Percentiles rank a stretch among this genome's conserved stretches.
These are phyloP conservation scores for Bipolaris oryzae DNA, from an alignment of 2,329 filamentous ascomycete species.

Conservation along the genomic window DNA sequence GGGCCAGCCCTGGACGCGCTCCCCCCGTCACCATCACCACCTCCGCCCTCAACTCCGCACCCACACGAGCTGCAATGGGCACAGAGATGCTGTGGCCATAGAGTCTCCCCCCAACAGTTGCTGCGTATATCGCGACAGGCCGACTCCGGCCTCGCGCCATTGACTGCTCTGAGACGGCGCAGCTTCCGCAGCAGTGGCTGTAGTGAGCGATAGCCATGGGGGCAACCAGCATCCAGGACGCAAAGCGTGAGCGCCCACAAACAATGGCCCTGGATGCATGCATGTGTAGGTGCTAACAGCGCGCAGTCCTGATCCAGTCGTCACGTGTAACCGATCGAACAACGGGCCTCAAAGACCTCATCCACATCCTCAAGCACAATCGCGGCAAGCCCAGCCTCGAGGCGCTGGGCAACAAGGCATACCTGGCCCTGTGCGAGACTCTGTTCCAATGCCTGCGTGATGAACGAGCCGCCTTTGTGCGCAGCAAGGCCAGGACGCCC, in stretches of 20 bases:
- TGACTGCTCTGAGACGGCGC: conserved; percentile 11
- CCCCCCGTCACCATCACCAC: conserved; percentile 12
- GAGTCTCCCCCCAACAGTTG: background rate
- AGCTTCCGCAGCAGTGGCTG: background rate
- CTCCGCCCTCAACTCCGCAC: conserved; percentile 29
- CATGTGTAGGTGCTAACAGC: conserved; percentile 15
- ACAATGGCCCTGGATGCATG: background rate
- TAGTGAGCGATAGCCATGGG: conserved; percentile 31
- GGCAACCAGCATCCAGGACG: conserved; percentile 44
- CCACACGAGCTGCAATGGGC: background rate
- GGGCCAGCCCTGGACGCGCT: conserved; percentile 11
- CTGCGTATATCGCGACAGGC: background rate
- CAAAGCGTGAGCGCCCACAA: conserved; percentile 34
- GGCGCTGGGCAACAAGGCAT: conserved; percentile 74
- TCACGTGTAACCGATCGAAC: conserved; percentile 51
- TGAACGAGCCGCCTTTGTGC: conserved; percentile 69
- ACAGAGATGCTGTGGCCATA: background rate
- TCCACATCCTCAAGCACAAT: conserved; percentile 62
- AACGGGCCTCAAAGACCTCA: conserved; percentile 61
- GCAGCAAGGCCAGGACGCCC: conserved; percentile 52
- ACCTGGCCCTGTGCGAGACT: conserved; percentile 79
- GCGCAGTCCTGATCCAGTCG: conserved; percentile 38
- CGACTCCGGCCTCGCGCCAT: background rate
- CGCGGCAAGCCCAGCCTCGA: conserved; percentile 51
- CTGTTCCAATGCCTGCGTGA: conserved; percentile 72